phyloP scores from a whole-genome alignment of 1,284 basidiomycete species.

The Marasmius fiardii region DNA sequence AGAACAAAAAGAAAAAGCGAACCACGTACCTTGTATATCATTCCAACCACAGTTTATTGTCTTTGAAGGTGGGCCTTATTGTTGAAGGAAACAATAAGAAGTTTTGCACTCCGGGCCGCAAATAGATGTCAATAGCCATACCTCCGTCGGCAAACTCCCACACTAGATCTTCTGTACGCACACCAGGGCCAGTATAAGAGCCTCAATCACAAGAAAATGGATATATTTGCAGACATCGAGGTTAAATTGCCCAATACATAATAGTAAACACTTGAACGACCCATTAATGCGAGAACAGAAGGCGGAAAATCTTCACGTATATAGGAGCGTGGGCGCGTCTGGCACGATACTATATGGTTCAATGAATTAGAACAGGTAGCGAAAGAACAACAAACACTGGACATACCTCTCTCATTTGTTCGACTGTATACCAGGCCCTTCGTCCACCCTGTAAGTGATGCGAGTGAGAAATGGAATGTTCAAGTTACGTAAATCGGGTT shows the following conservation, averaged over 20 bases:
- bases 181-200: no score
- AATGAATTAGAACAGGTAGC: background rate
- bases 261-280: no score
- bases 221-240: no score
- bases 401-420: constrained; percentile 17
- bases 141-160: background rate
- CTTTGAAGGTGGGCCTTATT: background rate
- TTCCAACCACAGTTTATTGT: background rate
- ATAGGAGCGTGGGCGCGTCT: constrained; percentile 14
- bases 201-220: no score
- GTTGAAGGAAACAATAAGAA: background rate
- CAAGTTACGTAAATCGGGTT: background rate
- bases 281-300: constrained; percentile 15
- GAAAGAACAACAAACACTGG: background rate
- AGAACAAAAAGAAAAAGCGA: background rate
- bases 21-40: background rate
- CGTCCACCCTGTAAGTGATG: constrained; percentile 29
- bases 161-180: no score
- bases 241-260: no score
- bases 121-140: background rate
- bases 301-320: constrained; percentile 13
- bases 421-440: constrained; percentile 18
- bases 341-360: constrained; percentile 11
- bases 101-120: background rate
- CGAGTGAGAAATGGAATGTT: background rate